A percentile compares a stretch with the other conserved stretches of the same genome.
Evolutionary conservation across 805 yeast genomes (phyloP).

Genomic region (Cyberlindnera mrakii): DNA sequence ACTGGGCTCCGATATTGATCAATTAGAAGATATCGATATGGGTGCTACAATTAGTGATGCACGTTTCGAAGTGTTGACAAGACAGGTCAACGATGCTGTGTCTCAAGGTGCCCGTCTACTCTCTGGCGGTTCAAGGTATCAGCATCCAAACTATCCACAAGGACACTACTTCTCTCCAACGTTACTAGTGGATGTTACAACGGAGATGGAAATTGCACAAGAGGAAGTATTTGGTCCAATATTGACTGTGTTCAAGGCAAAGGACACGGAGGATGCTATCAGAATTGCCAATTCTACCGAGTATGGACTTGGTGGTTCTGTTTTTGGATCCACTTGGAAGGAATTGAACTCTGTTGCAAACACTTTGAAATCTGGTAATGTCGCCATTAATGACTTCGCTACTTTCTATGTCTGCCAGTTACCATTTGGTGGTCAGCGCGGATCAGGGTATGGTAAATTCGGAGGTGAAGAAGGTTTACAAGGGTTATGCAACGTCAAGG

Average conservation of each 20-base stretch:
- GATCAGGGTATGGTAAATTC: slow-evolving; percentile 95
- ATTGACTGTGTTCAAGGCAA: slow-evolving; percentile 71
- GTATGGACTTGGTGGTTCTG: slow-evolving; percentile 89
- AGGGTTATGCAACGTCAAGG: slow-evolving; percentile 82
- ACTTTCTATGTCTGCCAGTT: slow-evolving; percentile 92
- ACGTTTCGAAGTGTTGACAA: slow-evolving; percentile 64
- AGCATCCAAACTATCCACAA: slow-evolving; percentile 90
- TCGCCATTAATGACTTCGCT: slow-evolving; percentile 96
- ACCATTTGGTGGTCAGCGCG: slow-evolving; percentile 93
- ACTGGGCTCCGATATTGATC: slow-evolving; percentile 89
- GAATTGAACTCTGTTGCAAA: slow-evolving; percentile 60
- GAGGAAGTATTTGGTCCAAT: slow-evolving; percentile 96
- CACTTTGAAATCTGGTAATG: slow-evolving; percentile 74
- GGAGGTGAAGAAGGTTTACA: slow-evolving; percentile 97
- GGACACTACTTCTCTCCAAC: slow-evolving; percentile 96
- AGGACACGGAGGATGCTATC: slow-evolving; percentile 59
- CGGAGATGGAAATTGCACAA: slow-evolving; percentile 72
- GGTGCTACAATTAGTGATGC: slow-evolving; percentile 89
- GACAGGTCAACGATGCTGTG: slow-evolving; percentile 67
- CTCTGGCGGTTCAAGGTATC: slow-evolving; percentile 73
- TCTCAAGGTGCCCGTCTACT: slow-evolving; percentile 72
- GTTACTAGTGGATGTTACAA: slow-evolving; percentile 72
- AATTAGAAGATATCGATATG: slow-evolving; percentile 84
- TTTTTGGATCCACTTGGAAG: slow-evolving; percentile 63
- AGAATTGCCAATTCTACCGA: slow-evolving; percentile 75